Evolutionary conservation across 176 grass and related monocot genomes (phyloP).

Genomic region (Eragrostis curvula): DNA sequence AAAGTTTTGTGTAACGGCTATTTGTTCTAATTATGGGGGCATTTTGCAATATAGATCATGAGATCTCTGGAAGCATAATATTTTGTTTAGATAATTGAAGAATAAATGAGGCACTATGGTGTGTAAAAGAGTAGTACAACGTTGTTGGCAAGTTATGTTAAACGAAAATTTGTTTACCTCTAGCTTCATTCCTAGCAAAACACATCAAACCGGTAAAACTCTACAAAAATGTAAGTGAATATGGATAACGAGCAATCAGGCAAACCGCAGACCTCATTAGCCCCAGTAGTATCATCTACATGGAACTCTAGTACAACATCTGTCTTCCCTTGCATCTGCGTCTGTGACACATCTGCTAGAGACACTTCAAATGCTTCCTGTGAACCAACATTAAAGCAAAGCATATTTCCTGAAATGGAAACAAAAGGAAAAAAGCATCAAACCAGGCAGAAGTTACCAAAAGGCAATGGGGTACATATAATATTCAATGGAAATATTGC

Average conservation of each 20-base stretch:
- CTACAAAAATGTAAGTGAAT: conserved; percentile 17
- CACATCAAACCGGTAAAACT: conserved; percentile 17
- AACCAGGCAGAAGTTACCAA: conserved; percentile 18
- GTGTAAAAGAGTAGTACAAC: conserved; percentile 5
- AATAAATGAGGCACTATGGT: background rate
- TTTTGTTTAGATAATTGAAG: conserved; percentile 19
- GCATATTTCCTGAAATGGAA: conserved; percentile 70
- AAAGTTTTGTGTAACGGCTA: background rate
- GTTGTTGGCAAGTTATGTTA: background rate
- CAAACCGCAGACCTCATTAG: conserved; percentile 67
- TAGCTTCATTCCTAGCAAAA: background rate
- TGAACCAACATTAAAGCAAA: conserved; percentile 83
- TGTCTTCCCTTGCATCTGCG: conserved; percentile 95
- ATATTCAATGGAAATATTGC: conserved; percentile 25
- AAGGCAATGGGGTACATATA: background rate
- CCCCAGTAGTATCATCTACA: conserved; percentile 96
- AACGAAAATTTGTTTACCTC: background rate
- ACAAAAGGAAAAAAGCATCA: conserved; percentile 9
- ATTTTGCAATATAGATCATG: background rate
- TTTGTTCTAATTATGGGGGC: background rate
- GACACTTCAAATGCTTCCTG: conserved; percentile 96
- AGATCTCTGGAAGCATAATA: background rate
- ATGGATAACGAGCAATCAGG: background rate
- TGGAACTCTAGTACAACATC: conserved; percentile 94
- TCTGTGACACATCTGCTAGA: conserved; percentile 91